Percentiles rank a stretch among this genome's conserved stretches.
Conservation (phyloP, 2,329 filamentous ascomycete species). For the Verticillium dahliae region DNA sequence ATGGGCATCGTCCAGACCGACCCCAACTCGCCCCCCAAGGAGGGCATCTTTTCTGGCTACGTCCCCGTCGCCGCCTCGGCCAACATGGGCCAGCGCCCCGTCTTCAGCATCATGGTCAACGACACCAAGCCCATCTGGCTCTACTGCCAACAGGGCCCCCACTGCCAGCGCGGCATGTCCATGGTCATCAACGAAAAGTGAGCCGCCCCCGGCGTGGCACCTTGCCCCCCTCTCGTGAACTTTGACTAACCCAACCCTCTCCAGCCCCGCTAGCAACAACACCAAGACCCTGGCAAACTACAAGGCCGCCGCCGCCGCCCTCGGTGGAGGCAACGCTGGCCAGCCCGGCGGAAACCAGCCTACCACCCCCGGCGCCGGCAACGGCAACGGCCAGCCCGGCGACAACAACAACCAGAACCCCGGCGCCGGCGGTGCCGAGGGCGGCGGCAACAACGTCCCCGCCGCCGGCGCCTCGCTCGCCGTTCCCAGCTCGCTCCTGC, state of each 20-base stretch:
- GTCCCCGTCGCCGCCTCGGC: slow-evolving; percentile 52
- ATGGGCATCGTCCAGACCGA: slow-evolving; percentile 29
- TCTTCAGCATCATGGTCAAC: slow-evolving; percentile 66
- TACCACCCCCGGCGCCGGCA: slow-evolving; percentile 7
- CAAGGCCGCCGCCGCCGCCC: slow-evolving; percentile 28
- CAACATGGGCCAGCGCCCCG: slow-evolving; percentile 47
- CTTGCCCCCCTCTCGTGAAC: background rate
- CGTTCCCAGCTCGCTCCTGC: slow-evolving; percentile 33
- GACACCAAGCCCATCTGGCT: slow-evolving; percentile 68
- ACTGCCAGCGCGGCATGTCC: slow-evolving; percentile 70
- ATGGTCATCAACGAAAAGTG: slow-evolving; percentile 72
- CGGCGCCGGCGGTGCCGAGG: slow-evolving; percentile 3
- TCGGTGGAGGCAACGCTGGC: slow-evolving; percentile 12
- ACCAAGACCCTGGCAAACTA: slow-evolving; percentile 44
- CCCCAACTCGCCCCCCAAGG: slow-evolving; percentile 39
- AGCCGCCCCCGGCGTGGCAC: slow-evolving; percentile 19
- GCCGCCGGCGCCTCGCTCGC: slow-evolving; percentile 23
- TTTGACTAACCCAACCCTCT: slow-evolving; percentile 3
- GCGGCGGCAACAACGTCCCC: slow-evolving; percentile 1
- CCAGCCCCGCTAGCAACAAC: slow-evolving; percentile 42
- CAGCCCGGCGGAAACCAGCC: slow-evolving; percentile 13
- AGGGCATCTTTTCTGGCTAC: slow-evolving; percentile 63
- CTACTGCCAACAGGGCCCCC: slow-evolving; percentile 68
- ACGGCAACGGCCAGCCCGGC: slow-evolving; percentile 3
- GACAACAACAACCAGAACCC: slow-evolving; percentile 1